Evolutionary conservation across 345 rosid genomes (phyloP), one percentile per base, ranked within the genome.

Genomic region (Salix brachista): DNA sequence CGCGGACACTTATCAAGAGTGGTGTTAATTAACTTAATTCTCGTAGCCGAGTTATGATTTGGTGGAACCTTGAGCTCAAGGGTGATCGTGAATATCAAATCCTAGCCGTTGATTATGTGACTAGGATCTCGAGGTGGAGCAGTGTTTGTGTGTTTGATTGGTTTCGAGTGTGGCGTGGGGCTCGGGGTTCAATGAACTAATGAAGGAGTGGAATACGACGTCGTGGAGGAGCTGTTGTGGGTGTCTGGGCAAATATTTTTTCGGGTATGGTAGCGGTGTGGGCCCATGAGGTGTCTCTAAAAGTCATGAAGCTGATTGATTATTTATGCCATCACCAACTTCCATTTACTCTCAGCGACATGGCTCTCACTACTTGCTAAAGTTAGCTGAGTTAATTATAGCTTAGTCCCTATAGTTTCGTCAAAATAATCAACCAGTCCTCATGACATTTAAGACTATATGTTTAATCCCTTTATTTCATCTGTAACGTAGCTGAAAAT

Each of bases 151-250:
- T 16, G 37, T 34, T 10, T 39, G 26, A 18, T 44, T 66, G 75
- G 78, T 74, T 65, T 75, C 76, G 82, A 21, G 34, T 44, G 50
- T 13, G 50, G 50, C 50, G 67, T 28, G 72, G 73, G 80, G 78
- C 74, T 75, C 84, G 80, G 36, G 61, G 54, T 65, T 73, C 78
- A 11, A 44, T 65, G 80, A 42, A 4, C 52, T 16, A 6, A 17
- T 41, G 10, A 0, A 10, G 3, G 44, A 0, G 72, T 62, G 75
- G 23, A 5, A 65, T 16, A 65, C 68, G 68, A 65, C 68, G 68
- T 65, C 68, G 68, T 18, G 34, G 34, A 65, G 37, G 0, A 1
- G 8, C 67, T 16, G 34, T 14, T 17, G 41, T 6, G 68, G 2
- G 68, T 65, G 68, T 34, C 36, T 34, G 36, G 34, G 34, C 34